Evolutionary conservation across 805 yeast genomes (phyloP).

Genomic region (Sungouiella blattae): DNA sequence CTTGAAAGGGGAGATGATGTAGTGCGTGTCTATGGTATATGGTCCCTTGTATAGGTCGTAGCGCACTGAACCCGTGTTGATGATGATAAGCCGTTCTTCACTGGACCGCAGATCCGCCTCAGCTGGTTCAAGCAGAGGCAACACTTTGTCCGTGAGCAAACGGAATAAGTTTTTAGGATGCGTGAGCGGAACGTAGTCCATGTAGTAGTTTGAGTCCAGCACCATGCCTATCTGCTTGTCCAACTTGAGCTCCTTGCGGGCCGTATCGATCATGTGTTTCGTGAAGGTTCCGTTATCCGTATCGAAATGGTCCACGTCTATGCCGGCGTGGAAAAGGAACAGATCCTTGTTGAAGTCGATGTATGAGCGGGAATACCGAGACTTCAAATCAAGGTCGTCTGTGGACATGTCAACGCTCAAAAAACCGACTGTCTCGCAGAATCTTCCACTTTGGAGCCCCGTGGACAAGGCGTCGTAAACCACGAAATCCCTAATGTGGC

Average conservation of each 20-base stretch:
- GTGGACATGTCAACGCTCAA: conserved; percentile 47
- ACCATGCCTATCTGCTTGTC: conserved; percentile 61
- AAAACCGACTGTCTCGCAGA: conserved; percentile 93
- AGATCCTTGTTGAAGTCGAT: conserved; percentile 79
- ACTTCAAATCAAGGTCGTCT: conserved; percentile 8
- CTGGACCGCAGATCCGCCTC: conserved; percentile 11
- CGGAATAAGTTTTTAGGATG: conserved; percentile 51
- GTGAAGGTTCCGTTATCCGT: conserved; percentile 54
- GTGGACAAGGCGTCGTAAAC: conserved; percentile 62
- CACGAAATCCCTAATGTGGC: conserved; percentile 84
- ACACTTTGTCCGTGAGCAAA: conserved; percentile 53
- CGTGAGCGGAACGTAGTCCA: conserved; percentile 59
- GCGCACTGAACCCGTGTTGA: conserved; percentile 86
- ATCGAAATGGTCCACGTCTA: conserved; percentile 35
- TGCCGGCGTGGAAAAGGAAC: conserved; percentile 59
- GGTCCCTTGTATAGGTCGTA: conserved; percentile 84
- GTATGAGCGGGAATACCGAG: conserved; percentile 55
- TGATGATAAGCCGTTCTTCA: conserved; percentile 47
- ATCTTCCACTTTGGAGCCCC: conserved; percentile 90
- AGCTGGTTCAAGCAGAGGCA: conserved; percentile 42
- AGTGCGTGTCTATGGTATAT: conserved; percentile 76
- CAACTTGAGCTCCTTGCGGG: conserved; percentile 50
- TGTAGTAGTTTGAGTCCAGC: conserved; percentile 54
- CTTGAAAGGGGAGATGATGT: conserved; percentile 79
- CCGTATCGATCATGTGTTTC: conserved; percentile 39